Evolutionary conservation across 306 rosid genomes (phyloP).

Genomic region (Lotus japonicus): DNA sequence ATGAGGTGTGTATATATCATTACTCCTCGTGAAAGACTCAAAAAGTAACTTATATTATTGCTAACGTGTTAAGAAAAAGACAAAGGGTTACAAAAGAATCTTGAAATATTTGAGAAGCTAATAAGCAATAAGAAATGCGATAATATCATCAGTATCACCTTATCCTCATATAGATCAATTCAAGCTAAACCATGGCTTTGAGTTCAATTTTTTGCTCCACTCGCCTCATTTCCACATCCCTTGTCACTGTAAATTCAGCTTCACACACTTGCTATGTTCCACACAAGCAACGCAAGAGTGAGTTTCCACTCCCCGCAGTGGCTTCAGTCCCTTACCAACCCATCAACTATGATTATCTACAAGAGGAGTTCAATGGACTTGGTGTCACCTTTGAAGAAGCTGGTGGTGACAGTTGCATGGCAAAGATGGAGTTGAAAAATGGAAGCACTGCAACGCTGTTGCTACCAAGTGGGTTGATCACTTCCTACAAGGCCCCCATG

Average conservation of each 20-base stretch:
- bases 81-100: conserved; percentile 14
- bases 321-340: conserved; percentile 73
- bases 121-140: not conserved
- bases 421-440: conserved; percentile 57
- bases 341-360: conserved; percentile 54
- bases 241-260: not conserved
- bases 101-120: conserved; percentile 7
- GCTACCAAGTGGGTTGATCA: conserved; percentile 75
- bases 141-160: too few species aligned
- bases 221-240: conserved; percentile 17
- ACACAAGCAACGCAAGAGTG: conserved; percentile 20
- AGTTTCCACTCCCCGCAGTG: conserved; percentile 33
- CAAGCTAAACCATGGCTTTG: conserved; percentile 27
- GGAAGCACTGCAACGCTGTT: conserved; percentile 61
- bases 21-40: too few species aligned
- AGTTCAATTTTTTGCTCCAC: conserved; percentile 28
- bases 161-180: too few species aligned
- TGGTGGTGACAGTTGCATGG: conserved; percentile 56
- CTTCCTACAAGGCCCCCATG: conserved; percentile 78
- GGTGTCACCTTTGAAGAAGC: conserved; percentile 78
- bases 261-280: conserved; percentile 2
- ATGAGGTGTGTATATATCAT: too few species aligned
- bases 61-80: not conserved
- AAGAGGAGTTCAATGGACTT: conserved; percentile 70
- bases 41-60: too few species aligned